Conservation (phyloP, 345 rosid species). For the Gossypium rotundifolium region DNA sequence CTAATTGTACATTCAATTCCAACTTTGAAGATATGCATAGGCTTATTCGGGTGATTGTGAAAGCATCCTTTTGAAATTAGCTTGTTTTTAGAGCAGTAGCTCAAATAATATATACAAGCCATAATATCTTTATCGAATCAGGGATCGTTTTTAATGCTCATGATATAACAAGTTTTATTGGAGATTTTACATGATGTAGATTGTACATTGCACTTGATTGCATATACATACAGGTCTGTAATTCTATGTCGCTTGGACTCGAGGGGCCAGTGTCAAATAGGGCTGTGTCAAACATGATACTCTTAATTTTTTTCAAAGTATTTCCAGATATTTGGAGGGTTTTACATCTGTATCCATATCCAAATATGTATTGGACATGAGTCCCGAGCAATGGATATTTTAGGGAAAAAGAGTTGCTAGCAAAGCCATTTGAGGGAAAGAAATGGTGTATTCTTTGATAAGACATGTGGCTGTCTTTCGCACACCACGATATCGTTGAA, state of each 20-base stretch:
- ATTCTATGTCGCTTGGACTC: not conserved
- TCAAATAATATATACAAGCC: not conserved
- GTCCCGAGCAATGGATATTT: not conserved
- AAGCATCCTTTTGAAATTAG: not conserved
- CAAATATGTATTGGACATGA: not conserved
- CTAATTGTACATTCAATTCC: not conserved
- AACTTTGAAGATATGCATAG: not conserved
- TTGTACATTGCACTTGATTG: not conserved
- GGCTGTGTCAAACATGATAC: not conserved
- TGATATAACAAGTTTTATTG: not conserved
- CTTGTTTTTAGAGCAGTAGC: not conserved
- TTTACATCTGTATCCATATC: not conserved
- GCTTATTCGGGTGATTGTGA: not conserved
- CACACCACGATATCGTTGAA: not conserved
- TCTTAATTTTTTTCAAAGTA: not conserved
- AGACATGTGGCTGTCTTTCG: not conserved
- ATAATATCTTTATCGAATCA: not conserved
- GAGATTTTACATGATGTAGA: not conserved
- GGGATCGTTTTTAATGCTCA: not conserved
- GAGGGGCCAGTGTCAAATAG: not conserved
- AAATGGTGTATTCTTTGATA: not conserved
- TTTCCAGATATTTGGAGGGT: not conserved
- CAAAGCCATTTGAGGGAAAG: not conserved
- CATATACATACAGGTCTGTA: not conserved
- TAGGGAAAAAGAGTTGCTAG: not conserved